A percentile compares a stretch with the other conserved stretches of the same genome.
Evolutionary conservation across 2,329 filamentous ascomycete species (phyloP).

Genomic region (Emergomyces africanus): DNA sequence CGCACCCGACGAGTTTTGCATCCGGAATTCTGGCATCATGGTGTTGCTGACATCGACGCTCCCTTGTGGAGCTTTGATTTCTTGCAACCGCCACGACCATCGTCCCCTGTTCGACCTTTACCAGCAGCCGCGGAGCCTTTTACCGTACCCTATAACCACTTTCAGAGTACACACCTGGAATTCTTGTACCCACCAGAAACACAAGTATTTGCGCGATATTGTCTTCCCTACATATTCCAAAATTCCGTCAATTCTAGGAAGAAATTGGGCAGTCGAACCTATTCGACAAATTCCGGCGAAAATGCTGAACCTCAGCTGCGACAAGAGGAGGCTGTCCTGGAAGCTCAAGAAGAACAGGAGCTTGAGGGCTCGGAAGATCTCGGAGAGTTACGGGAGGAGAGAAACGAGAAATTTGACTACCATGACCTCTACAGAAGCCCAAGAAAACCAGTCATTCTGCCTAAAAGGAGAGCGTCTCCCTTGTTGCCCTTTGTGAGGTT

Average conservation of each 20-base stretch:
- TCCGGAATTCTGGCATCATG: conserved; percentile 25
- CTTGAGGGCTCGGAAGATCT: neutral
- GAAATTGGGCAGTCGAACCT: conserved; percentile 11
- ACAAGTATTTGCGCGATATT: conserved; percentile 9
- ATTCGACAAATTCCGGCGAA: conserved; percentile 4
- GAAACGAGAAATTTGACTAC: neutral
- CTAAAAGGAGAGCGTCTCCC: neutral
- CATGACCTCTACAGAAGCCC: neutral
- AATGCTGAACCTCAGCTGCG: neutral
- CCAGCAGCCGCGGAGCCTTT: neutral
- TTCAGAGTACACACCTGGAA: conserved; percentile 17
- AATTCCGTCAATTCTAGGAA: conserved; percentile 6
- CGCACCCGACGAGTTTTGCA: conserved; percentile 24
- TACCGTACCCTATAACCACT: neutral
- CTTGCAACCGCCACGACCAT: conserved; percentile 12
- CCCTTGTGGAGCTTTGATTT: conserved; percentile 23
- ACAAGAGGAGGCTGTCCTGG: neutral
- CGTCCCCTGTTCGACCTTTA: neutral
- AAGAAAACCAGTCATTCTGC: neutral
- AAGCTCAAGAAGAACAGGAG: neutral
- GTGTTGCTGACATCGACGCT: conserved; percentile 17
- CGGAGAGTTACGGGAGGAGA: neutral
- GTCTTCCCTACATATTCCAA: conserved; percentile 1
- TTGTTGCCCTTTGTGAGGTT: neutral
- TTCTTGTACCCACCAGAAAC: conserved; percentile 28